Percentiles rank a stretch among this genome's conserved stretches.
Conservation (phyloP, 805 yeast genomes). For the Saccharomyces mikatae region DNA sequence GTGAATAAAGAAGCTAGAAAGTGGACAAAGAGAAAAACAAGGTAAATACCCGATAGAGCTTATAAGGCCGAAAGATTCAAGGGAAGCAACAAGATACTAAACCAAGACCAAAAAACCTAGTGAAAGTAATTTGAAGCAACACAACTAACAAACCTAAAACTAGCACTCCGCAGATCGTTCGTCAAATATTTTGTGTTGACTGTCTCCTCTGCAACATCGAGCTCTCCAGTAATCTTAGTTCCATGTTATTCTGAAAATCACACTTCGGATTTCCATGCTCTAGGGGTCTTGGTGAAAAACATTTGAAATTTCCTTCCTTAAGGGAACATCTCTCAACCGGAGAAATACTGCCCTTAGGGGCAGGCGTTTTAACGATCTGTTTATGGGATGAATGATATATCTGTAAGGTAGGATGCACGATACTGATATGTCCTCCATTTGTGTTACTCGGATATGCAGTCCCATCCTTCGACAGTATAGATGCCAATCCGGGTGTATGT, state of each 20-base stretch:
- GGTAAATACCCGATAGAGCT: not conserved
- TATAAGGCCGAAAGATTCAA: not conserved
- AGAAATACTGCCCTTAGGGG: not conserved
- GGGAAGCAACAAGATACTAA: not conserved
- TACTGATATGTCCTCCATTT: not conserved
- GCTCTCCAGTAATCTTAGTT: slow-evolving; percentile 20
- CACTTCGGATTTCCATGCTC: not conserved
- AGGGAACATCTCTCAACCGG: not conserved
- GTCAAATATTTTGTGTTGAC: slow-evolving; percentile 5
- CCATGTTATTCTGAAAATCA: slow-evolving; percentile 6
- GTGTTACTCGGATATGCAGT: not conserved
- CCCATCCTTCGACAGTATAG: not conserved
- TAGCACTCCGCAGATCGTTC: not conserved
- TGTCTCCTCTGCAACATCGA: slow-evolving; percentile 24
- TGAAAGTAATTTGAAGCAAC: not conserved
- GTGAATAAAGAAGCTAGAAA: not conserved
- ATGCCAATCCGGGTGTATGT: not conserved
- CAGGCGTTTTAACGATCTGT: slow-evolving; percentile 3
- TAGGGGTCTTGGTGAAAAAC: not conserved
- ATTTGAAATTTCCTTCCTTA: not conserved
- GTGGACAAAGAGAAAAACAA: not conserved
- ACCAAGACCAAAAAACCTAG: not conserved
- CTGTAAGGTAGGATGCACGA: not conserved
- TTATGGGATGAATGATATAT: not conserved
- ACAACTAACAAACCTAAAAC: not conserved